These are phyloP conservation scores for Escovopsis sp. DNA, from an alignment of 2,329 filamentous ascomycete genomes.

Conservation along the genomic window DNA sequence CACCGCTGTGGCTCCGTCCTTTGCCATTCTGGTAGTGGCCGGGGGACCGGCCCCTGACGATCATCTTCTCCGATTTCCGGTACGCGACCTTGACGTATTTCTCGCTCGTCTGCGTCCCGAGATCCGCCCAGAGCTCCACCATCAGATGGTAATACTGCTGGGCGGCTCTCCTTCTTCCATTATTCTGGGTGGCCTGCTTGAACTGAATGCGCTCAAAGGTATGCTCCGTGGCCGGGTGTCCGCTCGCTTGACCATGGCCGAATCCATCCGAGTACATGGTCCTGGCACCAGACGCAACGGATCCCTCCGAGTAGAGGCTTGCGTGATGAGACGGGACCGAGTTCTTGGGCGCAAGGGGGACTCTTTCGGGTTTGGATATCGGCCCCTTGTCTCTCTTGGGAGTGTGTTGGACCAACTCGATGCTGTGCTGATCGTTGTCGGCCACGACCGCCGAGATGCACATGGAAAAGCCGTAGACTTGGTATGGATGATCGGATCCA, in stretches of 20 bases:
- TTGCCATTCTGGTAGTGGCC: conserved; percentile 65
- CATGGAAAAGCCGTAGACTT: conserved; percentile 64
- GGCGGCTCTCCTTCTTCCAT: conserved; percentile 75
- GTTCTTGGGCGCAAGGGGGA: conserved; percentile 53
- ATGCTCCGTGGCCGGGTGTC: conserved; percentile 34
- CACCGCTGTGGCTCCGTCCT: conserved; percentile 53
- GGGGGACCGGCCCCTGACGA: conserved; percentile 71
- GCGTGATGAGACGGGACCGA: conserved; percentile 35
- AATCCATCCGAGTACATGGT: conserved; percentile 29
- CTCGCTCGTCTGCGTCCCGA: conserved; percentile 33
- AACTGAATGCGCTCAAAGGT: conserved; percentile 86
- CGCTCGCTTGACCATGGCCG: conserved; percentile 12
- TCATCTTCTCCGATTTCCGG: conserved; percentile 63
- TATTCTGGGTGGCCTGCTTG: conserved; percentile 87
- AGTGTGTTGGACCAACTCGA: conserved; percentile 80
- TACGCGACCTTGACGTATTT: conserved; percentile 57
- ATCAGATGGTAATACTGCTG: conserved; percentile 91
- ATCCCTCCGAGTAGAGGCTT: conserved; percentile 27
- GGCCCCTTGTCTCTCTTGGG: conserved; percentile 84
- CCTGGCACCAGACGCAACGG: conserved; percentile 10
- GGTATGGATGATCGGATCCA: conserved; percentile 39
- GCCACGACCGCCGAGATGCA: conserved; percentile 73
- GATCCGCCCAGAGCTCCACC: conserved; percentile 64
- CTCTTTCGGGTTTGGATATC: conserved; percentile 54
- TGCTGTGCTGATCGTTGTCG: conserved; percentile 56